These are phyloP conservation scores for Tolypocladium guangdongense DNA, from an alignment of 2,329 filamentous ascomycete species.

Conservation along the genomic window DNA sequence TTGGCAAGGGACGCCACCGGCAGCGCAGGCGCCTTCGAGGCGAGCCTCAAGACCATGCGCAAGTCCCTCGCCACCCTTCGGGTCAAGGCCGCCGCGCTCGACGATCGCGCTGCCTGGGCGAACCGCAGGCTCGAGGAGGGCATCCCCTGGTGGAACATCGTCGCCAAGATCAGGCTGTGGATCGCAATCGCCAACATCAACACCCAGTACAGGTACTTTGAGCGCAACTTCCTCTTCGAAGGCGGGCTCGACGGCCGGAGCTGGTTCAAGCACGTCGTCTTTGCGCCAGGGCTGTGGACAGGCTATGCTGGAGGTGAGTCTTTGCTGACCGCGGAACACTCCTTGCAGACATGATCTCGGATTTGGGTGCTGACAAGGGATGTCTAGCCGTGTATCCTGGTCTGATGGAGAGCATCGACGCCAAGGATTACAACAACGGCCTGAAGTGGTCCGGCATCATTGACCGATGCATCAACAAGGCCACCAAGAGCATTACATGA, in stretches of 20 bases:
- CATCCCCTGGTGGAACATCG: slow-evolving; percentile 71
- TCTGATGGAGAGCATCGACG: slow-evolving; percentile 50
- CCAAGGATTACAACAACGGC: slow-evolving; percentile 45
- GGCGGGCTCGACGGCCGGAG: slow-evolving; percentile 65
- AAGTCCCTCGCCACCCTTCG: slow-evolving; percentile 25
- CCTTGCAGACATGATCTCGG: neutral
- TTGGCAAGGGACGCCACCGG: slow-evolving; percentile 16
- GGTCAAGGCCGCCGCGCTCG: slow-evolving; percentile 30
- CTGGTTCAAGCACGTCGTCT: slow-evolving; percentile 95
- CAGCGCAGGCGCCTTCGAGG: slow-evolving; percentile 26
- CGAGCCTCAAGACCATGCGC: slow-evolving; percentile 27
- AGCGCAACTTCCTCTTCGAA: slow-evolving; percentile 67
- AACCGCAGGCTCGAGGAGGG: slow-evolving; percentile 34
- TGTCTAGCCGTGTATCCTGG: slow-evolving; percentile 48
- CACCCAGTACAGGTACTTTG: slow-evolving; percentile 71
- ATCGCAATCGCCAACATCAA: slow-evolving; percentile 59
- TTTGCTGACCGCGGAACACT: neutral
- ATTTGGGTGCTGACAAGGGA: neutral
- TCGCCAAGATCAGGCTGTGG: slow-evolving; percentile 53
- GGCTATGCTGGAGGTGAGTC: slow-evolving; percentile 68
- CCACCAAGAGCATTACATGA: slow-evolving; percentile 27
- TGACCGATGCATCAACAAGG: slow-evolving; percentile 35
- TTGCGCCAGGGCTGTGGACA: slow-evolving; percentile 84
- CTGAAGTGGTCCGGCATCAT: slow-evolving; percentile 50
- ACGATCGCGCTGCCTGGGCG: slow-evolving; percentile 31